phyloP scores from a whole-genome alignment of 768 basidiomycete species.

The Collybia sordida region DNA sequence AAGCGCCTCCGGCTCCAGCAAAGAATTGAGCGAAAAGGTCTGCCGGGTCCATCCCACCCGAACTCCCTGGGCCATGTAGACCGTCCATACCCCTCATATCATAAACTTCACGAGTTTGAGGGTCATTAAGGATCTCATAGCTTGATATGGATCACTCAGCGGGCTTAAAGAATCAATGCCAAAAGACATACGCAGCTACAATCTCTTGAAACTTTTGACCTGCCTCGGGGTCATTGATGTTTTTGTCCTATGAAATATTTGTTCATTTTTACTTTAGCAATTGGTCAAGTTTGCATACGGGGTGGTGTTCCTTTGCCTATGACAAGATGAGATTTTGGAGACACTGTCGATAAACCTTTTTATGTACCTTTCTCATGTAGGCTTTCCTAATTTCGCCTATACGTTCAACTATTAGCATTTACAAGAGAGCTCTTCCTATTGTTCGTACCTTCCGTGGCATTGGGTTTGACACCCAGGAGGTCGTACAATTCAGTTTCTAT shows the following conservation, averaged over 20 bases:
- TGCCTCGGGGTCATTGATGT: constrained; percentile 86
- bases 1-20: constrained; percentile 27
- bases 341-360: constrained; percentile 9
- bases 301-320: constrained; percentile 86
- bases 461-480: constrained; percentile 68
- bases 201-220: constrained; percentile 86
- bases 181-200: constrained; percentile 71
- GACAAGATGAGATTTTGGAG: constrained; percentile 17
- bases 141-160: constrained; percentile 32
- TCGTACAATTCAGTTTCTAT: constrained; percentile 86
- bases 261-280: background rate
- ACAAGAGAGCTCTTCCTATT: background rate
- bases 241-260: constrained; percentile 68
- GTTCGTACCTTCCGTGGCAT: constrained; percentile 66
- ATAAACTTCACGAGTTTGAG: constrained; percentile 66
- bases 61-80: constrained; percentile 48
- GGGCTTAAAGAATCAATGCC: constrained; percentile 1
- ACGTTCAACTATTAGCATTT: background rate
- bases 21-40: constrained; percentile 83
- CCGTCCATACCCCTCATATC: constrained; percentile 75
- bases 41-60: constrained; percentile 52
- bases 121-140: constrained; percentile 81
- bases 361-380: constrained; percentile 83
- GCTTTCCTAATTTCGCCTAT: constrained; percentile 90
- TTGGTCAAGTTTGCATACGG: constrained; percentile 42